phyloP scores from a whole-genome alignment of 495 filamentous ascomycete species.

The Neurospora hispaniola region DNA sequence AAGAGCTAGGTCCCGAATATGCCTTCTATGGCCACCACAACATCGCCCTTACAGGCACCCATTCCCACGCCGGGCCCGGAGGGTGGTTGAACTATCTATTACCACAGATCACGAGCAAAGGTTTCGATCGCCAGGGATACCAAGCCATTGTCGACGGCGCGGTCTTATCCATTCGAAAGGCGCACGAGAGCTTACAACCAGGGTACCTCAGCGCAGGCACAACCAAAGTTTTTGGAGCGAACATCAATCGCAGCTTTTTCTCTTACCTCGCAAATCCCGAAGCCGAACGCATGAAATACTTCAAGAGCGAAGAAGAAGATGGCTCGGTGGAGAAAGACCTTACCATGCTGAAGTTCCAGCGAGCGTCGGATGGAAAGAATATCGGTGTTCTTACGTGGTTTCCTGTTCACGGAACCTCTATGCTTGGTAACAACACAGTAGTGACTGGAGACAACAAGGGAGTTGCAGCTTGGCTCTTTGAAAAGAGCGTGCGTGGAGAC shows the following conservation, averaged over 20 bases:
- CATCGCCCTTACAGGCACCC: constrained; percentile 83
- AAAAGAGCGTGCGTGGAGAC: constrained; percentile 50
- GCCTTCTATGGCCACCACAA: constrained; percentile 70
- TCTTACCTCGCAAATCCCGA: constrained; percentile 86
- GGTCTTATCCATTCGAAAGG: constrained; percentile 66
- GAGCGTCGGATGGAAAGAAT: constrained; percentile 58
- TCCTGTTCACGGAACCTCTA: constrained; percentile 83
- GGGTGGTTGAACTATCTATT: constrained; percentile 96
- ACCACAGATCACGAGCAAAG: constrained; percentile 83
- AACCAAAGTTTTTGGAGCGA: constrained; percentile 68
- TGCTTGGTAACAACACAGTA: constrained; percentile 88
- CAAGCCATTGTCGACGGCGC: constrained; percentile 84
- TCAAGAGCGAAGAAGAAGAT: constrained; percentile 42
- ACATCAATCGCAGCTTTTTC: constrained; percentile 83
- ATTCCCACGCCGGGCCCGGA: constrained; percentile 86
- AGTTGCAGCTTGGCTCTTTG: constrained; percentile 78
- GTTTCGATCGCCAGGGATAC: constrained; percentile 84
- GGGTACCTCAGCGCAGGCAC: constrained; percentile 65
- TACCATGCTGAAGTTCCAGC: constrained; percentile 72
- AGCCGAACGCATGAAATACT: constrained; percentile 64
- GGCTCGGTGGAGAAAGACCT: constrained; percentile 78
- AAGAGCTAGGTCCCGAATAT: constrained; percentile 56
- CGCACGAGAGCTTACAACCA: constrained; percentile 62
- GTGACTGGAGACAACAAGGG: constrained; percentile 95
- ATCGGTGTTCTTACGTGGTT: constrained; percentile 86